phyloP scores from a whole-genome alignment of 768 basidiomycete species.

The Termitomyces sp. region DNA sequence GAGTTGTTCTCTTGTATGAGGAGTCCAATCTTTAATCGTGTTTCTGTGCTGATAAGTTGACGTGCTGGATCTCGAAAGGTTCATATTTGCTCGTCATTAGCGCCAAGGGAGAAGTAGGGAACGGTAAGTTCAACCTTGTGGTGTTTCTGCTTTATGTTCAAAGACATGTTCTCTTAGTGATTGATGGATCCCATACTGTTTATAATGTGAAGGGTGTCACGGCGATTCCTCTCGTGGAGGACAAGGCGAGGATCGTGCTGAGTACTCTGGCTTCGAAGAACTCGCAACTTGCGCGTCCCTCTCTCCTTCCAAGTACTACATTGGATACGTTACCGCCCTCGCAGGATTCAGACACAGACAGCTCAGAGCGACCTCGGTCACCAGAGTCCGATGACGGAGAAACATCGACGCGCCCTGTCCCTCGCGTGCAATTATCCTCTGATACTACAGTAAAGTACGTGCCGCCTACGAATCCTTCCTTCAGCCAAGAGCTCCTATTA shows the following conservation, averaged over 20 bases:
- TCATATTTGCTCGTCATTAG: conserved; percentile 76
- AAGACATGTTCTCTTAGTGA: conserved; percentile 37
- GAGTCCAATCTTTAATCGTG: background rate
- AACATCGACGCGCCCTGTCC: conserved; percentile 13
- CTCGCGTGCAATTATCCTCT: conserved; percentile 51
- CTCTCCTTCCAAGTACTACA: conserved; percentile 31
- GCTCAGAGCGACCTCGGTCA: conserved; percentile 5
- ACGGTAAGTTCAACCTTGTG: conserved; percentile 40
- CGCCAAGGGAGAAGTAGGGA: conserved; percentile 56
- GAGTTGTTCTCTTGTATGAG: conserved; percentile 63
- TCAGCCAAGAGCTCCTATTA: conserved; percentile 17
- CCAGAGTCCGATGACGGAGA: conserved; percentile 14
- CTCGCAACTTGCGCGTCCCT: conserved; percentile 36
- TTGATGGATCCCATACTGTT: conserved; percentile 56
- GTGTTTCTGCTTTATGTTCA: background rate
- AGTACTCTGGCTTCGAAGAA: conserved; percentile 50
- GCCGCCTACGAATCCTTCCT: conserved; percentile 29
- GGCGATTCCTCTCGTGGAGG: conserved; percentile 68
- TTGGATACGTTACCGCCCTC: conserved; percentile 15
- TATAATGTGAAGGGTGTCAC: conserved; percentile 65
- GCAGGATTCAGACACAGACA: conserved; percentile 9
- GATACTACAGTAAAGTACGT: conserved; percentile 41
- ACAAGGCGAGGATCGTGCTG: conserved; percentile 51
- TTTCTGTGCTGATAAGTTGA: conserved; percentile 3
- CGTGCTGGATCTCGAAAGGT: conserved; percentile 32